Base-by-base conservation (phyloP, 2,329 filamentous ascomycete species). In the Neofusicoccum ribis region DNA sequence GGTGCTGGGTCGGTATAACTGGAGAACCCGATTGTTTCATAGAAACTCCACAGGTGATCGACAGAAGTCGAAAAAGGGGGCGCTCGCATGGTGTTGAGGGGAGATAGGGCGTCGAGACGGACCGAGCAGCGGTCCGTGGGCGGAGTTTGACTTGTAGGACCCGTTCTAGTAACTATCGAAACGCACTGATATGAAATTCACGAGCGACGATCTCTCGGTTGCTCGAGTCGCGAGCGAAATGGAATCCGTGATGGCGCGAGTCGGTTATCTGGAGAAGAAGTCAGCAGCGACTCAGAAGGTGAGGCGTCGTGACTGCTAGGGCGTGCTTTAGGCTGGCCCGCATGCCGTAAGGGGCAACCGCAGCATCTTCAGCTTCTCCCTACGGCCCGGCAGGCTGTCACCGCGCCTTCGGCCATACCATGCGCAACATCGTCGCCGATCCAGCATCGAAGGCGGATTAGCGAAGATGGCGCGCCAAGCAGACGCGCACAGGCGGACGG, bases 81-180 rank as follows among this genome's bases (percentile, higher is more conserved):
- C 5, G 27, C 27, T 31, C 27, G 27, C 6, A 31, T 63, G 60
- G 41, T 64, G 63, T 47, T 49, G 43, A 50, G 36, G 12, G 44
- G 20, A 31, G 27, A 31, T 31, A 31, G 27, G 27, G 27, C 27
- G 27, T 31, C 27, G 27, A 31, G 27, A 31, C 39, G 59, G 5
- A 14, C 8, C 14, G 23, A 23, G 23, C 23, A 23, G 23, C 23
- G 23, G 23, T 23, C 23, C 23, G 23, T 23, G 23, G 23, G 23
- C 23, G 31, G 17, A 41, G 9, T 20, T 4, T 3, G 54, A 36
- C 52, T 39, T 31, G 37, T 43, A 41, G 58, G 17, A n/a, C 49
- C 58, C 58, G 49, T 61, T 41, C 12, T 41, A 51, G 59, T 27
- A 31, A 62, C 59, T 62, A 51, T 62, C 36, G 59, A 62, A 64